These are phyloP conservation scores for Pseudonectria foliicola DNA, from an alignment of 2,329 filamentous ascomycete genomes.

Conservation along the genomic window DNA sequence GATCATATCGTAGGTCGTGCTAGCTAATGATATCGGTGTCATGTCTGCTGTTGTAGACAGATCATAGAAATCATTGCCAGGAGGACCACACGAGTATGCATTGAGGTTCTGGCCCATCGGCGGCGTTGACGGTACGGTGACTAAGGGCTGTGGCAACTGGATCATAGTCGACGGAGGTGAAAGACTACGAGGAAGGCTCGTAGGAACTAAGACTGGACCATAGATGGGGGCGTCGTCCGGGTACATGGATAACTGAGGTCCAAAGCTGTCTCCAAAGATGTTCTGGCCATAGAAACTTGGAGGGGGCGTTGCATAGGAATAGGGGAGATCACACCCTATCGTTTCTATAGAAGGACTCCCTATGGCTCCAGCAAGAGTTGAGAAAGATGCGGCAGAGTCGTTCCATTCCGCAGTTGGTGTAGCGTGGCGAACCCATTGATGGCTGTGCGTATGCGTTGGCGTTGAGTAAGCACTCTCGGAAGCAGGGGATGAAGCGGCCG, in stretches of 20 bases:
- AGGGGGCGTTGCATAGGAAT: constrained; percentile 22
- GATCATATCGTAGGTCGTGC: constrained; percentile 35
- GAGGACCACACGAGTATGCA: constrained; percentile 31
- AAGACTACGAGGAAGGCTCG: constrained; percentile 41
- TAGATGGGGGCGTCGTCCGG: constrained; percentile 30
- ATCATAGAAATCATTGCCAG: constrained; percentile 34
- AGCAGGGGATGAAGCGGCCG: constrained; percentile 38
- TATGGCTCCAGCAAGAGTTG: constrained; percentile 10
- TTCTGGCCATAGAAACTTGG: constrained; percentile 26
- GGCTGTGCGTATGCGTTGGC: constrained; percentile 30
- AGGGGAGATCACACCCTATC: constrained; percentile 12
- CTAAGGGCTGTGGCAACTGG: constrained; percentile 42
- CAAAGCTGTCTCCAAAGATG: constrained; percentile 22
- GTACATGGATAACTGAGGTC: constrained; percentile 28
- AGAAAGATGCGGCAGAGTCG: constrained; percentile 22
- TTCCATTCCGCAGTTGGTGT: constrained; percentile 28
- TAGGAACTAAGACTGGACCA: constrained; percentile 29
- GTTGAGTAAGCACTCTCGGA: constrained; percentile 43
- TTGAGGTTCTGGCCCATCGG: constrained; percentile 27
- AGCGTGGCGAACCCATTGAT: constrained; percentile 19
- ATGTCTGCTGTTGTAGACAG: constrained; percentile 23
- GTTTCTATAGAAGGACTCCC: constrained; percentile 14
- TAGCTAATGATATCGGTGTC: constrained; percentile 29
- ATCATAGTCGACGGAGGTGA: constrained; percentile 40
- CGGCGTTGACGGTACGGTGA: constrained; percentile 36